A percentile compares a stretch with the other conserved stretches of the same genome.
Evolutionary conservation across 495 filamentous ascomycete species (phyloP).

Genomic region (Rostrohypoxylon terebratum): DNA sequence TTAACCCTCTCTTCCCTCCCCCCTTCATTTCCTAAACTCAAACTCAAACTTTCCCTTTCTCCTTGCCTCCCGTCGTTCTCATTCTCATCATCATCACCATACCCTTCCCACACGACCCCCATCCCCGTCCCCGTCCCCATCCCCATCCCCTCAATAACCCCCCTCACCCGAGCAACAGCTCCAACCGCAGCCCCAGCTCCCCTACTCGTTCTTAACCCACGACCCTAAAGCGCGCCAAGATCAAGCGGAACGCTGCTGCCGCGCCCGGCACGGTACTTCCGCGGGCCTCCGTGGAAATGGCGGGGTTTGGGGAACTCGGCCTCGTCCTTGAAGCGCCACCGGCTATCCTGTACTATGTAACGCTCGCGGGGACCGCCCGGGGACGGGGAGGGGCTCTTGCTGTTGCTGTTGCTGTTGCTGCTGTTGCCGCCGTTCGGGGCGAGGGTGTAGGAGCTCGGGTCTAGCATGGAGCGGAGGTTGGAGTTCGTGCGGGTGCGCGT

Average conservation of each 20-base stretch:
- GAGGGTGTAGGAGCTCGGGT: slow-evolving; percentile 82
- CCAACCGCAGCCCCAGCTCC: neutral
- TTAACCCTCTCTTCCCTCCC: neutral
- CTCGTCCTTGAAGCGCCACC: slow-evolving; percentile 90
- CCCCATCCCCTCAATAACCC: neutral
- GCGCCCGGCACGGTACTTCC: slow-evolving; percentile 88
- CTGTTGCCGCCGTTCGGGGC: slow-evolving; percentile 58
- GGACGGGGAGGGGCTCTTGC: slow-evolving; percentile 49
- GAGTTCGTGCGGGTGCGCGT: slow-evolving; percentile 48
- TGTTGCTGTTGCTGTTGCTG: slow-evolving; percentile 59
- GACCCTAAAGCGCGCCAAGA: slow-evolving; percentile 63
- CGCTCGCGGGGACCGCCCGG: slow-evolving; percentile 54
- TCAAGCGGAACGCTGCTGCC: slow-evolving; percentile 95
- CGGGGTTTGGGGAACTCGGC: slow-evolving; percentile 85
- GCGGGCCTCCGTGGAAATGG: slow-evolving; percentile 75
- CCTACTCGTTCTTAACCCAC: slow-evolving; percentile 17
- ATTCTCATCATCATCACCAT: neutral
- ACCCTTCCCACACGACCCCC: neutral
- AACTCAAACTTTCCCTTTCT: too few relatives aligned
- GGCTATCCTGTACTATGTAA: slow-evolving; percentile 76
- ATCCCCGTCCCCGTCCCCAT: neutral
- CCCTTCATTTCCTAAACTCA: too few relatives aligned
- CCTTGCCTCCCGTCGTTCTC: neutral
- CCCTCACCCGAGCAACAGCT: neutral
- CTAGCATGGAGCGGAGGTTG: slow-evolving; percentile 65